These are phyloP conservation scores for Eimeria necatrix DNA, from an alignment of 169 alveolate genomes.

Conservation along the genomic window DNA sequence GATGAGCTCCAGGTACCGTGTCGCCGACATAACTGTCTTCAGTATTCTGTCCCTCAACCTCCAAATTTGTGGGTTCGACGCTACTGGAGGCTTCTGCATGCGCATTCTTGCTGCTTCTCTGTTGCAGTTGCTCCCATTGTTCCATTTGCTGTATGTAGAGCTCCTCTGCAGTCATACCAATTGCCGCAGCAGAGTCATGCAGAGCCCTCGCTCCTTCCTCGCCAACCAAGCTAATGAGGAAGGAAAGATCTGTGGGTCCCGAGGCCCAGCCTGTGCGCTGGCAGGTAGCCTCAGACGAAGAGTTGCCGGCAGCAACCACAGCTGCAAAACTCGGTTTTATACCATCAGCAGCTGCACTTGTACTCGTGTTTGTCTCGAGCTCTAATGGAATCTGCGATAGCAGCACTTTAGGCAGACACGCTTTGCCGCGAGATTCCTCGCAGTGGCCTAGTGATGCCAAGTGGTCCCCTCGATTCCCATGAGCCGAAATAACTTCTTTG, in stretches of 20 bases:
- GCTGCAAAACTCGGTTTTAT: constrained; percentile 48
- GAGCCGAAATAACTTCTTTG: not conserved
- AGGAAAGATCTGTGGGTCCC: constrained; percentile 43
- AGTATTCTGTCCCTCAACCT: not conserved
- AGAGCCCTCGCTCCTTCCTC: constrained; percentile 58
- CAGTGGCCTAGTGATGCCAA: not conserved
- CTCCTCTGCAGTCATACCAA: constrained; percentile 75
- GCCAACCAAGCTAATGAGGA: constrained; percentile 45
- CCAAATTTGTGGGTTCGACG: not conserved
- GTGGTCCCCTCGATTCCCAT: not conserved
- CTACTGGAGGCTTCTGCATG: not conserved
- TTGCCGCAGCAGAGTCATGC: constrained; percentile 55
- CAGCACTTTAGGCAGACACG: not conserved
- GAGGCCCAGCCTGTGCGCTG: constrained; percentile 65
- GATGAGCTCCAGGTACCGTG: not conserved
- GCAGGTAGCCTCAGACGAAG: constrained; percentile 3
- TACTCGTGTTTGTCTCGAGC: not conserved
- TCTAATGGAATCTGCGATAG: not conserved
- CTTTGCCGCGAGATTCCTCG: not conserved
- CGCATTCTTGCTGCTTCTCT: not conserved
- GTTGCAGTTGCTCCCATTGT: constrained; percentile 65
- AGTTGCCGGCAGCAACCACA: constrained; percentile 57
- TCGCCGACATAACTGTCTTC: not conserved
- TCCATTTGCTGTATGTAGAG: constrained; percentile 73
- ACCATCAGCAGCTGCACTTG: not conserved